Percentiles rank a stretch among this genome's conserved stretches.
phyloP scores from a whole-genome alignment of 176 grass and related monocot genomes.

The Carex kokanica region DNA sequence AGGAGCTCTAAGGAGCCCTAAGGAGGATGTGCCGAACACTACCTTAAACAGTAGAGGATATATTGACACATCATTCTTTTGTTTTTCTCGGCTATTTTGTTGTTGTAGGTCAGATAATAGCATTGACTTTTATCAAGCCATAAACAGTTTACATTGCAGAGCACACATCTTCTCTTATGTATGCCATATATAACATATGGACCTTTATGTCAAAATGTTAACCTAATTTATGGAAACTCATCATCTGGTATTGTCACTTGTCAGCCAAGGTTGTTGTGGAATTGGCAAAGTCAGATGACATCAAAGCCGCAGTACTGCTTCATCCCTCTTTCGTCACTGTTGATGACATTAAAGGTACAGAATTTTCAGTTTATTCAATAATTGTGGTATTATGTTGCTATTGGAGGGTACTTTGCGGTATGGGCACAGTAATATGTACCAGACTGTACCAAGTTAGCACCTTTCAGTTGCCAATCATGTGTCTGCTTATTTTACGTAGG shows the following conservation, averaged over 20 bases:
- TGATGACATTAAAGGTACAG: constrained; percentile 40
- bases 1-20: neutral
- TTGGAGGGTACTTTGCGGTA: neutral
- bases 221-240: neutral
- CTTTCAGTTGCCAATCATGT: neutral
- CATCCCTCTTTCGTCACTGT: constrained; percentile 40
- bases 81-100: neutral
- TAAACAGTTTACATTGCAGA: neutral
- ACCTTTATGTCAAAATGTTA: neutral
- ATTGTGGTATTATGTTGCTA: neutral
- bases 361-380: neutral
- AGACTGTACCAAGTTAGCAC: neutral
- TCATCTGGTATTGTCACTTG: constrained; percentile 25
- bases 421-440: neutral
- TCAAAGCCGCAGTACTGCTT: constrained; percentile 35
- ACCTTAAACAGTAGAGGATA: neutral
- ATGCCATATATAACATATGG: neutral
- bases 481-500: neutral
- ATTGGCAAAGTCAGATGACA: constrained; percentile 37
- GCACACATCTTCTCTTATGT: neutral
- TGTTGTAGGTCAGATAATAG: neutral
- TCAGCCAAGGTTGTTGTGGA: constrained; percentile 43
- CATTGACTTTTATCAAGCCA: neutral
- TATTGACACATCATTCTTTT: neutral
- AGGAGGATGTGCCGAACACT: no score